These are phyloP conservation scores for Chrysosporium queenslandicum DNA, from an alignment of 2,329 filamentous ascomycete genomes.

Conservation along the genomic window DNA sequence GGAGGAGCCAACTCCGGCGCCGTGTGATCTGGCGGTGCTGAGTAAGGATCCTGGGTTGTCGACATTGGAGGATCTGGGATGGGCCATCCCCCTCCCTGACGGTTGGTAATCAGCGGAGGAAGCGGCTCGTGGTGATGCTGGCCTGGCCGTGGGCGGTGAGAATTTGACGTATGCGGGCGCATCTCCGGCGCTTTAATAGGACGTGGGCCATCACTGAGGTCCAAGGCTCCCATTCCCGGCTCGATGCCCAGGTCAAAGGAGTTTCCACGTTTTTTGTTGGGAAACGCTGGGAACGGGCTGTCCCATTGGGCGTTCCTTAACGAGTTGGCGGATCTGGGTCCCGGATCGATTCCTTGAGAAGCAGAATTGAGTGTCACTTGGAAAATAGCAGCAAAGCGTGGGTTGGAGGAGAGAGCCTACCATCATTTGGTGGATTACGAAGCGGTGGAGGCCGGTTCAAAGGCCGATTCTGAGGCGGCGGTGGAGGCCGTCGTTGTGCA, in stretches of 20 bases:
- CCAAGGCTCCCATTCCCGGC: conserved; percentile 33
- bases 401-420: conserved; percentile 25
- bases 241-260: conserved; percentile 29
- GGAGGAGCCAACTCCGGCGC: conserved; percentile 25
- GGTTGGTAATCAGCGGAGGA: conserved; percentile 6
- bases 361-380: not conserved
- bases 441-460: conserved; percentile 23
- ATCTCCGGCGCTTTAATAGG: conserved; percentile 18
- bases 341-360: not conserved
- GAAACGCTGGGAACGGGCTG: conserved; percentile 42
- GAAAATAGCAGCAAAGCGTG: not conserved
- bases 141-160: conserved; percentile 27
- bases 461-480: conserved; percentile 13
- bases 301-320: conserved; percentile 35
- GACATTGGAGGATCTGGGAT: not conserved
- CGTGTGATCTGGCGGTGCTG: conserved; percentile 14
- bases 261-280: conserved; percentile 26
- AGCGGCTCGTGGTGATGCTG: conserved; percentile 18
- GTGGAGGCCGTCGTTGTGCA: conserved; percentile 8
- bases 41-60: conserved; percentile 1
- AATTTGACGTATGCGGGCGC: conserved; percentile 34
- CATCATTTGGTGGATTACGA: conserved; percentile 25
- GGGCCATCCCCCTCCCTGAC: conserved; percentile 3
- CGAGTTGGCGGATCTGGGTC: conserved; percentile 23
- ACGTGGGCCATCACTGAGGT: conserved; percentile 26